phyloP scores from a whole-genome alignment of 805 yeast species.

The Candida schatavii region DNA sequence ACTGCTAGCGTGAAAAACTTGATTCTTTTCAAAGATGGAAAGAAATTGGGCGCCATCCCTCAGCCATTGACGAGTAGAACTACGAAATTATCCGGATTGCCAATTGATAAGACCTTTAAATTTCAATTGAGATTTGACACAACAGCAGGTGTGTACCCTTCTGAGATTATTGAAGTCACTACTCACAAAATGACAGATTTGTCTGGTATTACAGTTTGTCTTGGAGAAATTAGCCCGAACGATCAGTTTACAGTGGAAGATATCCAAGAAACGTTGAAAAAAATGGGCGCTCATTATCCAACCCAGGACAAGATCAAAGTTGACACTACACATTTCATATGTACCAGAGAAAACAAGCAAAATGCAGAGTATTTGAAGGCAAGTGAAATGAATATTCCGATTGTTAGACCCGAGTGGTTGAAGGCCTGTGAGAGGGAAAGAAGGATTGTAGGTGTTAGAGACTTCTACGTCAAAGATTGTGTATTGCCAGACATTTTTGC shows the following conservation, averaged over 20 bases:
- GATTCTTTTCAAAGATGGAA: conserved; percentile 70
- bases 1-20: conserved; percentile 76
- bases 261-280: conserved; percentile 55
- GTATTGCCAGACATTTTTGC: conserved; percentile 43
- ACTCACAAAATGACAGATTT: conserved; percentile 97
- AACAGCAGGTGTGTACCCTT: conserved; percentile 80
- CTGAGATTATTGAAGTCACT: conserved; percentile 64
- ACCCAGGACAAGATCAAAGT: conserved; percentile 70
- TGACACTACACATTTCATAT: conserved; percentile 94
- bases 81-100: conserved; percentile 87
- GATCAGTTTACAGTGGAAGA: conserved; percentile 48
- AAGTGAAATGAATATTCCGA: conserved; percentile 80
- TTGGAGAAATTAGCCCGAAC: conserved; percentile 70
- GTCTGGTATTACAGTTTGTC: conserved; percentile 85
- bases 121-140: conserved; percentile 83
- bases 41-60: conserved; percentile 78
- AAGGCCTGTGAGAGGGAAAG: conserved; percentile 89
- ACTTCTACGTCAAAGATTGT: conserved; percentile 66
- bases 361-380: conserved; percentile 75
- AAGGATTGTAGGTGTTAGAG: conserved; percentile 88
- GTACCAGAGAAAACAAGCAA: conserved; percentile 59
- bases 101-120: conserved; percentile 76
- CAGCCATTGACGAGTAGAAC: conserved; percentile 74
- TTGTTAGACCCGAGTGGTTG: conserved; percentile 95
- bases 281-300: conserved; percentile 78